Evolutionary conservation across 441 rosid species (phyloP).

Genomic region (Erodium chrysanthum): DNA sequence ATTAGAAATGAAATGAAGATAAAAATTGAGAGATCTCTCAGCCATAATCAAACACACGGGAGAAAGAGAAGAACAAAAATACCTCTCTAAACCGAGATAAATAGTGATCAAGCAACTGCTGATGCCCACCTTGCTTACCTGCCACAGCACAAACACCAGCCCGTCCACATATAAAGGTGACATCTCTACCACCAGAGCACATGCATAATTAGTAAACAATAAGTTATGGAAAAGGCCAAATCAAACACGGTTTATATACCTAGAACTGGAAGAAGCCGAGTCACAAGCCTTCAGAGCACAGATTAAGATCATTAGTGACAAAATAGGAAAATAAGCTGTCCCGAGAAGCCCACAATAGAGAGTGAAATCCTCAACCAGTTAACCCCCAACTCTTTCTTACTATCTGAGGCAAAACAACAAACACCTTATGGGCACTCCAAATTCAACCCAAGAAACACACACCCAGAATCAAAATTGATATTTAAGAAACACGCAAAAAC

Average conservation of each 20-base stretch:
- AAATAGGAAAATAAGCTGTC: constrained; percentile 51
- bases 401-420: constrained; percentile 25
- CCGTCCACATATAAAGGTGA: constrained; percentile 47
- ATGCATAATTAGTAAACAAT: background rate
- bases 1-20: background rate
- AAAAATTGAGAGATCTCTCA: background rate
- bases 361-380: constrained; percentile 39
- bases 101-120: constrained; percentile 28
- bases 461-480: background rate
- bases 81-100: constrained; percentile 44
- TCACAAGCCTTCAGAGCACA: constrained; percentile 55
- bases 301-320: constrained; percentile 43
- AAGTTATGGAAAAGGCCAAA: background rate
- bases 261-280: constrained; percentile 44
- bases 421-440: background rate
- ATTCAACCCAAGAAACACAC: background rate
- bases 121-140: constrained; percentile 31
- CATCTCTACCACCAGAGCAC: constrained; percentile 24
- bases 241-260: constrained; percentile 21
- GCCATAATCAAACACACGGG: background rate
- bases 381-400: constrained; percentile 45
- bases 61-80: background rate
- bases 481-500: background rate
- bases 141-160: constrained; percentile 47
- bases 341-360: constrained; percentile 53